Conservation (phyloP, 257 asterid genomes). For the Nicotiana obtusifolia region DNA sequence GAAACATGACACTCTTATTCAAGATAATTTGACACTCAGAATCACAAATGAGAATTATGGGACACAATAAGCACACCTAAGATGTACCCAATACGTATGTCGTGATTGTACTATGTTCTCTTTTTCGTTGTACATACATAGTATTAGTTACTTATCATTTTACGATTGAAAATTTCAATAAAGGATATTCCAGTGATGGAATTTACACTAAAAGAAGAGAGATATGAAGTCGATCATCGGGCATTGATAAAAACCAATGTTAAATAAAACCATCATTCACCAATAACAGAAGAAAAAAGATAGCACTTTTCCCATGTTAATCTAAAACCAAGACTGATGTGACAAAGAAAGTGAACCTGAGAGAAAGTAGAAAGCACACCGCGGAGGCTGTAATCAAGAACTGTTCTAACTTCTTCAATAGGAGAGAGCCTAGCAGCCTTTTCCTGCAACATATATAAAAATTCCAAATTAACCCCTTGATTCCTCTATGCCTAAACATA, state of each 20-base stretch:
- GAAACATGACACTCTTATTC: background rate
- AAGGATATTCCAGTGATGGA: background rate
- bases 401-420: slow-evolving; percentile 65
- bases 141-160: background rate
- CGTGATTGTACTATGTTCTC: background rate
- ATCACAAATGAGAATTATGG: background rate
- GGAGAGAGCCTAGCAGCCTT: slow-evolving; percentile 87
- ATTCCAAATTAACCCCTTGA: background rate
- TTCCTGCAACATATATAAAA: slow-evolving; percentile 34
- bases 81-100: background rate
- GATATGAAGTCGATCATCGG: background rate
- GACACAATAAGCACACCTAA: background rate
- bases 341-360: slow-evolving; percentile 29
- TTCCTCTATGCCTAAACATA: background rate
- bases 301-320: background rate
- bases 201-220: background rate
- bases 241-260: background rate
- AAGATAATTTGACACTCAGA: background rate
- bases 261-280: background rate
- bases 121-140: background rate
- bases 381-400: slow-evolving; percentile 66
- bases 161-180: background rate
- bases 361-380: slow-evolving; percentile 94
- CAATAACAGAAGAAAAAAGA: background rate
- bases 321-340: background rate